Evolutionary conservation across 2,329 filamentous ascomycete species (phyloP), one percentile per base, ranked within the genome.

Genomic region (Aschersonia sp.): DNA sequence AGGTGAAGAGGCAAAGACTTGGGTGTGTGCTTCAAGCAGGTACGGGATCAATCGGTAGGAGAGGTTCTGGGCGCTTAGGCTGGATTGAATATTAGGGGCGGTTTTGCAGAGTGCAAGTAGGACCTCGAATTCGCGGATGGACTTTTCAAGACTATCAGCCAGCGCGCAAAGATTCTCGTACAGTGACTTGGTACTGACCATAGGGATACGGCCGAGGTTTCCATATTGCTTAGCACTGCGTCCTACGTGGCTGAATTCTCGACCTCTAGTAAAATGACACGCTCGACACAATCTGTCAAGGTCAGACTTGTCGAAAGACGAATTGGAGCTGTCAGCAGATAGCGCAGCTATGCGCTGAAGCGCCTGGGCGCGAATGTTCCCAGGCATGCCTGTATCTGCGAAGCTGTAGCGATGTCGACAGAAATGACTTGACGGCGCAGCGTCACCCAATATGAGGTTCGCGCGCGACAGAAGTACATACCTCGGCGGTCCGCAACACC

Each of bases 81-180:
- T 64, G 43, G 79, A 81, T 46, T 81, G 74, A 30, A 97, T 73
- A 30, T 79, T 75, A 4, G 87, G 83, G 4, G 89, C 87, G 47
- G 90, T 87, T 66, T 89, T 90, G 71, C 90, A 97, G 30, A 98
- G 73, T 42, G 92, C 87, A 30, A 97, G 69, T 30, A 98, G 74
- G 47, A 94, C 85, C 63, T 98, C 90, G 55, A 95, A 83, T 70
- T 98, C 94, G 58, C 86, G 82, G 47, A 89, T 79, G 47, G 82
- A 86, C 87, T 94, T 61, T 22, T 32, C 45, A 43, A 32, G 12
- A 37, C 32, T 31, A 32, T 31, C 32, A 40, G 11, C 10, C 14
- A 12, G 22, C 22, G 22, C 35, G 35, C 35, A 12, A 37, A 12
- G 12, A 37, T 5, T 39, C 31, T n/a, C 10, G 12, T 7, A 31